These are phyloP conservation scores for Dissoconium aciculare DNA, from an alignment of 2,329 filamentous ascomycete species.

Conservation along the genomic window DNA sequence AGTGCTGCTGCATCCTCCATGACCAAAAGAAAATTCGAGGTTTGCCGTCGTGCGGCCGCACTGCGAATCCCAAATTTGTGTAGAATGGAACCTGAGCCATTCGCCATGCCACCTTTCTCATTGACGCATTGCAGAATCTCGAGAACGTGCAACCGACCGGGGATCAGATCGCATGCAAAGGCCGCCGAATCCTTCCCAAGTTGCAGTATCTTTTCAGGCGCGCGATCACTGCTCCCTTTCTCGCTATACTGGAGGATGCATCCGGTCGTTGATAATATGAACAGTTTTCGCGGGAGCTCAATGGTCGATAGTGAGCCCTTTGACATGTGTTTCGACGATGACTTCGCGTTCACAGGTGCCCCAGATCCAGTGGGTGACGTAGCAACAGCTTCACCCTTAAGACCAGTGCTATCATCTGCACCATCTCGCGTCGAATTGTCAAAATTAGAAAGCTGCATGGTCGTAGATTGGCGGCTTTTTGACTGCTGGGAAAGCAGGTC, in stretches of 20 bases:
- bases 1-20: slow-evolving; percentile 59
- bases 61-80: slow-evolving; percentile 47
- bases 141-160: slow-evolving; percentile 65
- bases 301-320: slow-evolving; percentile 7
- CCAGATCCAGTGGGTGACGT: slow-evolving; percentile 7
- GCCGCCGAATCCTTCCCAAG: slow-evolving; percentile 62
- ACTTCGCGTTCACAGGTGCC: slow-evolving; percentile 8
- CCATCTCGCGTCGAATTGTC: slow-evolving; percentile 2
- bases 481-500: slow-evolving; percentile 34
- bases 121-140: slow-evolving; percentile 56
- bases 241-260: slow-evolving; percentile 61
- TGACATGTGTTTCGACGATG: slow-evolving; percentile 7
- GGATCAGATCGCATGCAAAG: slow-evolving; percentile 66
- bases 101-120: slow-evolving; percentile 34
- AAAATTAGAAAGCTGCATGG: neutral
- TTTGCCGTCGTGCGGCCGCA: slow-evolving; percentile 20
- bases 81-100: slow-evolving; percentile 44
- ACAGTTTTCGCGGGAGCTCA: slow-evolving; percentile 55
- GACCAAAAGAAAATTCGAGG: slow-evolving; percentile 54
- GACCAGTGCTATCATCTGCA: slow-evolving; percentile 6
- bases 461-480: slow-evolving; percentile 5
- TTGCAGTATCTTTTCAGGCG: slow-evolving; percentile 59
- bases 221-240: slow-evolving; percentile 53
- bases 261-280: slow-evolving; percentile 54
- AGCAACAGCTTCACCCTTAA: no score